A percentile compares a stretch with the other conserved stretches of the same genome.
phyloP scores from a whole-genome alignment of 208 protist genomes.

The Leishmania turanica region DNA sequence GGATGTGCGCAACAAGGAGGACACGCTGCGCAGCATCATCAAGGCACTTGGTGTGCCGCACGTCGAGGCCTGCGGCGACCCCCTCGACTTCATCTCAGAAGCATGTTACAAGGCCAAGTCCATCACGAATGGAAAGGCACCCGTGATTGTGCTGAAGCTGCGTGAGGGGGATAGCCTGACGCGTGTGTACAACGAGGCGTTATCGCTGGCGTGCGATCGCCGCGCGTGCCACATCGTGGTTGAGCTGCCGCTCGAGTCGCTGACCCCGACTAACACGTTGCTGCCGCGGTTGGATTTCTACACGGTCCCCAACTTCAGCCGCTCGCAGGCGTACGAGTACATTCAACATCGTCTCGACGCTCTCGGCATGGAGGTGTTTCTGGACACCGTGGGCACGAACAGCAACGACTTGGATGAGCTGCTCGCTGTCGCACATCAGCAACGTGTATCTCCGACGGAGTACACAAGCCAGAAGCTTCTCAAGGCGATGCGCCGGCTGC shows the following conservation, averaged over 20 bases:
- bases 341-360: conserved; percentile 75
- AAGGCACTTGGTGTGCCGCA: conserved; percentile 80
- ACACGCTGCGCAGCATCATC: conserved; percentile 65
- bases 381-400: conserved; percentile 79
- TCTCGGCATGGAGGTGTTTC: conserved; percentile 63
- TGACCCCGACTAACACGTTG: conserved; percentile 71
- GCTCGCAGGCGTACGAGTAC: conserved; percentile 71
- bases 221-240: conserved; percentile 81
- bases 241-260: conserved; percentile 76
- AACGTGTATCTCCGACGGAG: conserved; percentile 46
- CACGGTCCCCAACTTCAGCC: conserved; percentile 77
- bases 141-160: conserved; percentile 65
- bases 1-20: conserved; percentile 72
- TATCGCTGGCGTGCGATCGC: conserved; percentile 61
- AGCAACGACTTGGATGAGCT: conserved; percentile 89
- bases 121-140: conserved; percentile 55
- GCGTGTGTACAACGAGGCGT: conserved; percentile 67
- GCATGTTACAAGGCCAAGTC: conserved; percentile 62
- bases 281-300: conserved; percentile 84
- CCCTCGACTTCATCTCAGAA: conserved; percentile 82
- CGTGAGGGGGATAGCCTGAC: conserved; percentile 58
- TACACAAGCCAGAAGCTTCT: conserved; percentile 81
- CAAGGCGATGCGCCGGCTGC: conserved; percentile 83
- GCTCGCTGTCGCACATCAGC: conserved; percentile 73
- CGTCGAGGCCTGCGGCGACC: conserved; percentile 85